phyloP scores from a whole-genome alignment of 2,329 filamentous ascomycete genomes.

The Pseudocercospora musae region DNA sequence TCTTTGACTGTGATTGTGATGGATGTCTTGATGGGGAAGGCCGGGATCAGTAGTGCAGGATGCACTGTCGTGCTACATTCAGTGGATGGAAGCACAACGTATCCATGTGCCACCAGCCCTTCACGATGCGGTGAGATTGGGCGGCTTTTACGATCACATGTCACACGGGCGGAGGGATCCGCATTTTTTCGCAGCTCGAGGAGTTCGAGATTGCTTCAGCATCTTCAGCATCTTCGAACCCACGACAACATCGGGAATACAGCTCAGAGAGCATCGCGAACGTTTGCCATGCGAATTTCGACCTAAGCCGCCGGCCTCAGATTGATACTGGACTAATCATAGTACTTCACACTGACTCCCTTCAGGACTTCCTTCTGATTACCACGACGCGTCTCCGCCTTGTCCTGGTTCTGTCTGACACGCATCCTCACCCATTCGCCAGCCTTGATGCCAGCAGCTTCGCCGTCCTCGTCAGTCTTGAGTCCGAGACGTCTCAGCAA shows the following conservation, averaged over 20 bases:
- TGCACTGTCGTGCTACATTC: neutral
- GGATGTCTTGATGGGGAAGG: neutral
- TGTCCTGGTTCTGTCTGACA: slow-evolving; percentile 31
- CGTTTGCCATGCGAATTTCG: neutral
- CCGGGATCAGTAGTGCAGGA: neutral
- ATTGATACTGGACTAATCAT: slow-evolving; percentile 19
- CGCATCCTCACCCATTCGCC: slow-evolving; percentile 30
- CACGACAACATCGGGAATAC: neutral
- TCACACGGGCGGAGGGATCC: neutral
- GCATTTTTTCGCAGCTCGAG: no score
- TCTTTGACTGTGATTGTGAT: neutral
- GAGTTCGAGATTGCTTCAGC: neutral
- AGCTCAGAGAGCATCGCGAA: no score
- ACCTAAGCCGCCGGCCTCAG: neutral
- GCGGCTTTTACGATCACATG: neutral
- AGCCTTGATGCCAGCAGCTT: slow-evolving; percentile 26
- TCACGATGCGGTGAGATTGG: neutral
- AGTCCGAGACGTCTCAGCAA: slow-evolving; percentile 26
- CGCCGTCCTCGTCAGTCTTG: slow-evolving; percentile 19
- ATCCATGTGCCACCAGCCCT: neutral
- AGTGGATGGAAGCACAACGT: neutral
- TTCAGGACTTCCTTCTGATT: slow-evolving; percentile 31
- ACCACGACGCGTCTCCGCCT: slow-evolving; percentile 17
- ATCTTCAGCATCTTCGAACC: no score
- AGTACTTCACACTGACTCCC: slow-evolving; percentile 35